phyloP scores from a whole-genome alignment of 2,329 filamentous ascomycete species.

The Aspergillus udagawae region DNA sequence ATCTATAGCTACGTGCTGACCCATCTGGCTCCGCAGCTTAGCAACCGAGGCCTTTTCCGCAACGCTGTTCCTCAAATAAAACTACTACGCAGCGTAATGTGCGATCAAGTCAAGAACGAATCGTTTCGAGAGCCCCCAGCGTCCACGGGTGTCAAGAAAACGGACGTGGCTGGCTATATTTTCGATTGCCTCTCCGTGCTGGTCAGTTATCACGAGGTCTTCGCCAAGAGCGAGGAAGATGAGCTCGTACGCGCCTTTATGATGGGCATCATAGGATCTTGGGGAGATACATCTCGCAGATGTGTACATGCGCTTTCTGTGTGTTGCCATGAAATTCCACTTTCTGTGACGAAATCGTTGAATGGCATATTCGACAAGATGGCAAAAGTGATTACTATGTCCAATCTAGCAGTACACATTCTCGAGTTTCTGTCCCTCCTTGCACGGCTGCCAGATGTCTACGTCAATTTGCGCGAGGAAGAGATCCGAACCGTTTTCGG shows the following conservation, averaged over 20 bases:
- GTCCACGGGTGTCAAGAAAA: conserved; percentile 74
- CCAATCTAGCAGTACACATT: conserved; percentile 87
- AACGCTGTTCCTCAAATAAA: conserved; percentile 71
- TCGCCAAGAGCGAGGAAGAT: conserved; percentile 80
- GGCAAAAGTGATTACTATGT: conserved; percentile 92
- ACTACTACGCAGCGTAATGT: conserved; percentile 69
- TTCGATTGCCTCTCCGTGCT: conserved; percentile 84
- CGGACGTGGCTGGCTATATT: conserved; percentile 82
- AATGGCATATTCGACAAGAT: conserved; percentile 87
- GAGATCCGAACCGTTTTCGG: conserved; percentile 94
- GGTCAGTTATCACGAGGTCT: conserved; percentile 83
- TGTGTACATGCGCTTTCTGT: conserved; percentile 94
- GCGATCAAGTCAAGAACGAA: conserved; percentile 75
- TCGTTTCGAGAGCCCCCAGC: conserved; percentile 76
- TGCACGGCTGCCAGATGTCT: conserved; percentile 77
- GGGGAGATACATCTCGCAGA: conserved; percentile 81
- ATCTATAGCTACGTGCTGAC: conserved; percentile 86
- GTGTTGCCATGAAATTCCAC: conserved; percentile 89
- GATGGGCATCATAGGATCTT: conserved; percentile 69
- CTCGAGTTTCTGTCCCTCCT: conserved; percentile 91
- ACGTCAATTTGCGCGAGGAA: conserved; percentile 83
- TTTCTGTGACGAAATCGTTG: conserved; percentile 79
- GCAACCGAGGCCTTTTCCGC: conserved; percentile 81
- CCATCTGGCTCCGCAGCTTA: conserved; percentile 80
- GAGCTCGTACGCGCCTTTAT: conserved; percentile 85